Percentiles rank a stretch among this genome's conserved stretches.
These are phyloP conservation scores for Pichia heedii DNA, from an alignment of 805 yeast genomes.

Conservation along the genomic window DNA sequence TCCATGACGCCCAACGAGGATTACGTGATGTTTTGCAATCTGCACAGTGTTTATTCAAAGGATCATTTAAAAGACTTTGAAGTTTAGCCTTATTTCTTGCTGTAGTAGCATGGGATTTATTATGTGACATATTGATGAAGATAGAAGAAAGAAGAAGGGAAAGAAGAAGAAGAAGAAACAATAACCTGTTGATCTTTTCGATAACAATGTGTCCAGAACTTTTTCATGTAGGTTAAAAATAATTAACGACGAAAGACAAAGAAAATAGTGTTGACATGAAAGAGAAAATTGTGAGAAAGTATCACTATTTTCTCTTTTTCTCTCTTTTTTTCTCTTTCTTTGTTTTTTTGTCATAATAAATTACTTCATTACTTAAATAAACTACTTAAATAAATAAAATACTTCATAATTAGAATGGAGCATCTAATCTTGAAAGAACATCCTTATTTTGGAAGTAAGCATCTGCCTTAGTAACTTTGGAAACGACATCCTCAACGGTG, in stretches of 20 bases:
- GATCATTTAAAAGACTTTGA: constrained; percentile 66
- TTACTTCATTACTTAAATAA: too few species aligned
- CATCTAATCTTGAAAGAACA: constrained; percentile 66
- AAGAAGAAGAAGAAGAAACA: neutral
- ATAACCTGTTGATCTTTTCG: too few species aligned
- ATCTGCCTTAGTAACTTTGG: constrained; percentile 72
- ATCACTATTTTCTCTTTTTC: too few species aligned
- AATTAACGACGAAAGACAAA: too few species aligned
- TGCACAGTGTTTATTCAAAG: constrained; percentile 71
- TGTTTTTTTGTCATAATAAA: too few species aligned
- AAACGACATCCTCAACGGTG: constrained; percentile 87
- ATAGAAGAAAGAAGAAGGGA: neutral
- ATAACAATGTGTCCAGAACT: too few species aligned
- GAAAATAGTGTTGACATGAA: too few species aligned
- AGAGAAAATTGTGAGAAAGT: too few species aligned
- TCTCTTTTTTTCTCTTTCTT: neutral
- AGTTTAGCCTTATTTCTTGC: constrained; percentile 63
- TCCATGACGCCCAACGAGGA: constrained; percentile 99
- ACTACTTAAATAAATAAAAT: neutral
- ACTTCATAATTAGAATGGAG: constrained; percentile 48
- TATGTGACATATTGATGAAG: constrained; percentile 11
- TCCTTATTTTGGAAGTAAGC: constrained; percentile 73
- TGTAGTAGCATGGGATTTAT: constrained; percentile 14
- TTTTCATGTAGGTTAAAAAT: too few species aligned
- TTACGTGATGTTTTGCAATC: constrained; percentile 86